Evolutionary conservation across 495 filamentous ascomycete species (phyloP).

Genomic region (Umbilicaria muhlenbergii): DNA sequence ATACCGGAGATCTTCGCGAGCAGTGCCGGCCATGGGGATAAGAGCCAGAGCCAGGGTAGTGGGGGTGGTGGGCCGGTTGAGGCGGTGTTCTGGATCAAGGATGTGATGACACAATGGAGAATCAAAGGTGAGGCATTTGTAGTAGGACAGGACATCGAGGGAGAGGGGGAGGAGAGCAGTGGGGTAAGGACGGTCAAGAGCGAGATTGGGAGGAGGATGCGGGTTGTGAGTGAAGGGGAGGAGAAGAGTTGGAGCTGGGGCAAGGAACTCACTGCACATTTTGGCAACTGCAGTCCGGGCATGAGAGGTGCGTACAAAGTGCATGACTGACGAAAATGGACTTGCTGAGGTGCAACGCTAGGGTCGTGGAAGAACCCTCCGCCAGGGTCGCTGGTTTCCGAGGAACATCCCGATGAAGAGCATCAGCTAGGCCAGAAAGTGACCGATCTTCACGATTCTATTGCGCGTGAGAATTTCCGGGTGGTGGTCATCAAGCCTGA

Average conservation of each 20-base stretch:
- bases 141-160: slow-evolving; percentile 46
- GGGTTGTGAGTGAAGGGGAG: slow-evolving; percentile 12
- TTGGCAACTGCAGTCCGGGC: slow-evolving; percentile 66
- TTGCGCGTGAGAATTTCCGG: slow-evolving; percentile 67
- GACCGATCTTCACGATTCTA: slow-evolving; percentile 44
- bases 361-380: slow-evolving; percentile 62
- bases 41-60: slow-evolving; percentile 26
- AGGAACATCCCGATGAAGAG: slow-evolving; percentile 26
- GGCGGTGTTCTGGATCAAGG: slow-evolving; percentile 68
- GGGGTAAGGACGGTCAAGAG: slow-evolving; percentile 24
- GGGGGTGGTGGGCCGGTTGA: slow-evolving; percentile 60
- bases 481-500: slow-evolving; percentile 71
- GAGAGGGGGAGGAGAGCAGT: slow-evolving; percentile 21
- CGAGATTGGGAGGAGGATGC: slow-evolving; percentile 17
- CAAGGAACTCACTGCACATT: slow-evolving; percentile 67
- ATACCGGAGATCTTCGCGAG: slow-evolving; percentile 45
- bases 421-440: slow-evolving; percentile 52
- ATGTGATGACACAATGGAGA: slow-evolving; percentile 66
- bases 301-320: slow-evolving; percentile 41
- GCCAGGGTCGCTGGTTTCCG: slow-evolving; percentile 45
- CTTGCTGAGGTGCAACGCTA: slow-evolving; percentile 10
- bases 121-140: slow-evolving; percentile 60
- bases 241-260: slow-evolving; percentile 45
- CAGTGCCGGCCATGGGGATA: slow-evolving; percentile 18
- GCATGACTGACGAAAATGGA: background rate